phyloP scores from a whole-genome alignment of 163 green algal species.

The Scenedesmus sp. region DNA sequence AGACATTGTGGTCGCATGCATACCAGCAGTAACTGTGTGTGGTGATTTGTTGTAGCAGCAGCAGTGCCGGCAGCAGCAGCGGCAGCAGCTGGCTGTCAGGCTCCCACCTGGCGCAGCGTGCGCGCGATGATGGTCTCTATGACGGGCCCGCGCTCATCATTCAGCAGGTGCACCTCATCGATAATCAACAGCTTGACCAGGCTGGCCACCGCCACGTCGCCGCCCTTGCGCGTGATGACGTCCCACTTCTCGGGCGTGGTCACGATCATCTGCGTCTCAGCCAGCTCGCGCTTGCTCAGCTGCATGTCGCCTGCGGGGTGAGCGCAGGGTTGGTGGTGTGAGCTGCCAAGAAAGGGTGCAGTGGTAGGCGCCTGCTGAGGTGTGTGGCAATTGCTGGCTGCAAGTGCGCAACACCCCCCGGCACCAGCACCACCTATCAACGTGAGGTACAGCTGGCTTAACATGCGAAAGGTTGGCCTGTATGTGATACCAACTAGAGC shows the following conservation, averaged over 20 bases:
- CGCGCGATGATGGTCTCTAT: slow-evolving; percentile 97
- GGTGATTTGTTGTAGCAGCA: not conserved
- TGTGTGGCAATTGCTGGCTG: no score
- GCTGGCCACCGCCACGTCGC: slow-evolving; percentile 83
- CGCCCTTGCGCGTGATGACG: slow-evolving; percentile 98
- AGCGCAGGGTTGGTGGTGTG: not conserved
- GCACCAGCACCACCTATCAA: no score
- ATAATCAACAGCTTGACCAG: slow-evolving; percentile 97
- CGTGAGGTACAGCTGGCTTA: no score
- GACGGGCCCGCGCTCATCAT: slow-evolving; percentile 96
- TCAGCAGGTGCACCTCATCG: slow-evolving; percentile 98
- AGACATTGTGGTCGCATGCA: no score
- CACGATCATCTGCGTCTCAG: slow-evolving; percentile 99
- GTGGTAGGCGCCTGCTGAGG: no score
- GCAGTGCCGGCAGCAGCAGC: not conserved
- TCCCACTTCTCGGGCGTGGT: slow-evolving; percentile 99
- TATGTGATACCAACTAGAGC: no score
- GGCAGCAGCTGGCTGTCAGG: no score
- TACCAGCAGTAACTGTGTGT: no score
- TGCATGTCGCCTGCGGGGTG: slow-evolving; percentile 92
- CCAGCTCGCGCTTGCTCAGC: slow-evolving; percentile 95
- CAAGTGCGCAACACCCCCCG: no score
- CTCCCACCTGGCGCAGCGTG: slow-evolving; percentile 88
- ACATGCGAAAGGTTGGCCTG: no score
- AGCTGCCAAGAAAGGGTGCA: no score